Evolutionary conservation across 2,329 filamentous ascomycete genomes (phyloP).

Genomic region (Sporothrix luriei): DNA sequence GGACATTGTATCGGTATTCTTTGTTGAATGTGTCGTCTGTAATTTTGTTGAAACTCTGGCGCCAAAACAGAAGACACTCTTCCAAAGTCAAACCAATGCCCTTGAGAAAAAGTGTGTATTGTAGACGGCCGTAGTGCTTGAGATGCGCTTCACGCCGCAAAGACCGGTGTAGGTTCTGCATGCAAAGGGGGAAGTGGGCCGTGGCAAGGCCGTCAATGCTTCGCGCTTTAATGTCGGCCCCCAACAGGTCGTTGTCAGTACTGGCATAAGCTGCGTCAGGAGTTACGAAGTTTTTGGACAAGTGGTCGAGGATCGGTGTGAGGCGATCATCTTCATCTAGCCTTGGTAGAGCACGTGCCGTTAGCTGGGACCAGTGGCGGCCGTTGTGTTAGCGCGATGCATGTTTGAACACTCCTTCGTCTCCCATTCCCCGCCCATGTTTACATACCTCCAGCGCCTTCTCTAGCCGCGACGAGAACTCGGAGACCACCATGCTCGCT

Average conservation of each 20-base stretch:
- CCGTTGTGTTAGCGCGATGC: not conserved
- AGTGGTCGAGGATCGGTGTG: conserved; percentile 66
- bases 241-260: conserved; percentile 62
- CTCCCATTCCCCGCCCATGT: not conserved
- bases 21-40: conserved; percentile 97
- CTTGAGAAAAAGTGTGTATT: conserved; percentile 96
- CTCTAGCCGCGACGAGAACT: conserved; percentile 80
- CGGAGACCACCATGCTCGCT: conserved; percentile 82
- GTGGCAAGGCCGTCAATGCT: conserved; percentile 79
- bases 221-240: conserved; percentile 73
- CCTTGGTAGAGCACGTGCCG: conserved; percentile 84
- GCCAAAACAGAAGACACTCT: conserved; percentile 91
- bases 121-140: conserved; percentile 89
- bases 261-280: conserved; percentile 81
- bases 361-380: conserved; percentile 55
- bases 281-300: conserved; percentile 95
- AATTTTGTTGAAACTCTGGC: conserved; percentile 78
- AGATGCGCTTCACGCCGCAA: conserved; percentile 86
- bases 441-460: conserved; percentile 73
- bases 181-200: conserved; percentile 86
- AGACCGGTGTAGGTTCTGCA: conserved; percentile 85
- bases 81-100: conserved; percentile 91
- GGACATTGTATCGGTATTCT: conserved; percentile 94
- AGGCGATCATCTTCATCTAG: conserved; percentile 96
- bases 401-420: too few relatives aligned